phyloP scores from a whole-genome alignment of 2,329 filamentous ascomycete genomes.

The Lecanicillium sp. region DNA sequence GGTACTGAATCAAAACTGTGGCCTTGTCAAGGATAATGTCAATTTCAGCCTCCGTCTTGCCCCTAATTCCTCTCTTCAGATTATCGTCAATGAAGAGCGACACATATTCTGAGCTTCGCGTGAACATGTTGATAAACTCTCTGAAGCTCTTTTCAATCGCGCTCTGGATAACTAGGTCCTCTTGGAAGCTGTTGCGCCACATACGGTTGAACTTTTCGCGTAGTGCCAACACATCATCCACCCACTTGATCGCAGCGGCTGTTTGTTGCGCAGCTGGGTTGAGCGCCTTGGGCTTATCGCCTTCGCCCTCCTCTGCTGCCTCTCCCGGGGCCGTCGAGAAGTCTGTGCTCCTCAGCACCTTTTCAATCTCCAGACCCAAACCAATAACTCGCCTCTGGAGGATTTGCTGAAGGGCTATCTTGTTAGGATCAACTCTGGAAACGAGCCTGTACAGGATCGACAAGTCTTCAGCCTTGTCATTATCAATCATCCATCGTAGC shows the following conservation, averaged over 20 bases:
- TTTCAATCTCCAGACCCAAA: slow-evolving; percentile 77
- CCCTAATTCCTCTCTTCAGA: slow-evolving; percentile 86
- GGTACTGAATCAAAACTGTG: slow-evolving; percentile 77
- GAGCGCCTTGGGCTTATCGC: slow-evolving; percentile 25
- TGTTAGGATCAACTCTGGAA: slow-evolving; percentile 65
- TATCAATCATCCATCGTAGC: slow-evolving; percentile 82
- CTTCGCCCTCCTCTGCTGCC: slow-evolving; percentile 26
- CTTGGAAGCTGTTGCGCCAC: slow-evolving; percentile 62
- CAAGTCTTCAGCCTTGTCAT: slow-evolving; percentile 72
- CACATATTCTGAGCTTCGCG: slow-evolving; percentile 79
- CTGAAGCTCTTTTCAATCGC: slow-evolving; percentile 80
- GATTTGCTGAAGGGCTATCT: slow-evolving; percentile 58
- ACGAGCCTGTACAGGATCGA: slow-evolving; percentile 75
- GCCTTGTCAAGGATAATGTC: slow-evolving; percentile 82
- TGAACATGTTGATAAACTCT: slow-evolving; percentile 89
- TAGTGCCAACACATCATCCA: slow-evolving; percentile 76
- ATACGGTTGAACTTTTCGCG: slow-evolving; percentile 87
- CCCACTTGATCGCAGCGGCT: slow-evolving; percentile 84
- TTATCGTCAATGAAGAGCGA: slow-evolving; percentile 97
- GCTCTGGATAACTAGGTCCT: slow-evolving; percentile 70
- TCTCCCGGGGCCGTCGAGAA: slow-evolving; percentile 34
- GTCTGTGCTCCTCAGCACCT: slow-evolving; percentile 47
- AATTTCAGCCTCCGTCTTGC: slow-evolving; percentile 82
- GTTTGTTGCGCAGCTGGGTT: slow-evolving; percentile 67
- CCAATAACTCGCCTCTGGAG: slow-evolving; percentile 70